These are phyloP conservation scores for Cyamopsis tetragonoloba DNA, from an alignment of 306 rosid species.

Conservation along the genomic window DNA sequence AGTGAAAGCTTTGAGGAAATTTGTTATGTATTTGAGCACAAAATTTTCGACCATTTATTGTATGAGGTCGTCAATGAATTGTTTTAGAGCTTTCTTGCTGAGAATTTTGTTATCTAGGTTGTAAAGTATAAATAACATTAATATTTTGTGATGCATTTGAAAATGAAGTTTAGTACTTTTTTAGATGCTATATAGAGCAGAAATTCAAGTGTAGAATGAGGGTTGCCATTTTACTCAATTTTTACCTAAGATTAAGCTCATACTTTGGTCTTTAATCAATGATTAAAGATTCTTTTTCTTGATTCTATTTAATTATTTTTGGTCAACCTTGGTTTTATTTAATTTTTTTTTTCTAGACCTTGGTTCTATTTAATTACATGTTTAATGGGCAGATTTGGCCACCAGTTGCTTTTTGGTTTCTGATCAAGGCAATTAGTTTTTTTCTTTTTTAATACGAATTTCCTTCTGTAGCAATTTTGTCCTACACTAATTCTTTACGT, in stretches of 20 bases:
- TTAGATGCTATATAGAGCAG: background rate
- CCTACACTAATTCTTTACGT: too few relatives aligned
- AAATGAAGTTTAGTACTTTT: background rate
- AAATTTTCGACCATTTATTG: slow-evolving; percentile 48
- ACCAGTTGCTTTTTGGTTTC: too few relatives aligned
- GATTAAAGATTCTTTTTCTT: too few relatives aligned
- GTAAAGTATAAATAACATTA: background rate
- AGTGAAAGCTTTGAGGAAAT: slow-evolving; percentile 43
- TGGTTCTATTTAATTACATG: too few relatives aligned
- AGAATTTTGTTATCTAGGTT: background rate
- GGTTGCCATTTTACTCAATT: background rate
- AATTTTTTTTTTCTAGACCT: too few relatives aligned
- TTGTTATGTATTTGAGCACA: slow-evolving; percentile 42
- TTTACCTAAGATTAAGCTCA: background rate
- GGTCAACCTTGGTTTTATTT: too few relatives aligned
- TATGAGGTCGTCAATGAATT: slow-evolving; percentile 50
- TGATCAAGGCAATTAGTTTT: too few relatives aligned
- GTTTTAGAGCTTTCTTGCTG: slow-evolving; percentile 23
- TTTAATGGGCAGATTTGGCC: too few relatives aligned
- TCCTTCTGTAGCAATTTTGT: too few relatives aligned
- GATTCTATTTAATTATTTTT: too few relatives aligned
- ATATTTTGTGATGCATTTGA: background rate
- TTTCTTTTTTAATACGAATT: too few relatives aligned
- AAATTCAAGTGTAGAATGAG: background rate
- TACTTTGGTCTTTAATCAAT: background rate